phyloP scores from a whole-genome alignment of 805 yeast species.

The Candida ipomoeae region DNA sequence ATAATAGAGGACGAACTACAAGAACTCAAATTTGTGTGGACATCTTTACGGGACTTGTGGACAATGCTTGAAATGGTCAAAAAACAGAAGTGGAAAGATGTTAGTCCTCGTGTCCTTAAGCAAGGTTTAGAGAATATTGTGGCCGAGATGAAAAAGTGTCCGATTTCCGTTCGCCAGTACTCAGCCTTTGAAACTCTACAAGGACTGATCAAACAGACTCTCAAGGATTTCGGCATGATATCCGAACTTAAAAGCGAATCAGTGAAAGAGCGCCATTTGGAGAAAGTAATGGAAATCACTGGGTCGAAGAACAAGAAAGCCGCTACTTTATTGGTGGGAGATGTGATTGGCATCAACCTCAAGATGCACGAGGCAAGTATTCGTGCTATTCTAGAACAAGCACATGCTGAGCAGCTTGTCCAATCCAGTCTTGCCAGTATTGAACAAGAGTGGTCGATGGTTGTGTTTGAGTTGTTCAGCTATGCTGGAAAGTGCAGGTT shows the following conservation, averaged over 20 bases:
- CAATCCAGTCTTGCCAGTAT: constrained; percentile 54
- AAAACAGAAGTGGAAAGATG: constrained; percentile 44
- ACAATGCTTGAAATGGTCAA: constrained; percentile 42
- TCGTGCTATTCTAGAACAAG: constrained; percentile 50
- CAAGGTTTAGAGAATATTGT: constrained; percentile 49
- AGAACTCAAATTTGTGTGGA: constrained; percentile 63
- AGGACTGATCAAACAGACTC: constrained; percentile 35
- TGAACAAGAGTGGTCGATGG: constrained; percentile 50
- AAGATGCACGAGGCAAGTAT: constrained; percentile 42
- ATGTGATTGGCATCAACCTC: constrained; percentile 59
- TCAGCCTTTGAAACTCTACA: constrained; percentile 64
- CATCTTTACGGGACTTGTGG: constrained; percentile 51
- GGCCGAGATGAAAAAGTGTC: constrained; percentile 45
- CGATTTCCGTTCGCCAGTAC: constrained; percentile 59
- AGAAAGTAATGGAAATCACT: constrained; percentile 35
- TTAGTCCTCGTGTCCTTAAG: constrained; percentile 44
- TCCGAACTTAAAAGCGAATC: constrained; percentile 51
- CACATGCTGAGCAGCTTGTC: constrained; percentile 67
- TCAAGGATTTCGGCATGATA: constrained; percentile 37
- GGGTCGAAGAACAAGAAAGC: constrained; percentile 19
- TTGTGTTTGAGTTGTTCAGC: constrained; percentile 49
- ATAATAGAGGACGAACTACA: constrained; percentile 44
- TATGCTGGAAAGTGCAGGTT: constrained; percentile 51
- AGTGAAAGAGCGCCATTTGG: constrained; percentile 68
- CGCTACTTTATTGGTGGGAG: constrained; percentile 44